Evolutionary conservation across 257 asterid species (phyloP), one percentile per base, ranked within the genome.

Genomic region (Asclepias syriaca): DNA sequence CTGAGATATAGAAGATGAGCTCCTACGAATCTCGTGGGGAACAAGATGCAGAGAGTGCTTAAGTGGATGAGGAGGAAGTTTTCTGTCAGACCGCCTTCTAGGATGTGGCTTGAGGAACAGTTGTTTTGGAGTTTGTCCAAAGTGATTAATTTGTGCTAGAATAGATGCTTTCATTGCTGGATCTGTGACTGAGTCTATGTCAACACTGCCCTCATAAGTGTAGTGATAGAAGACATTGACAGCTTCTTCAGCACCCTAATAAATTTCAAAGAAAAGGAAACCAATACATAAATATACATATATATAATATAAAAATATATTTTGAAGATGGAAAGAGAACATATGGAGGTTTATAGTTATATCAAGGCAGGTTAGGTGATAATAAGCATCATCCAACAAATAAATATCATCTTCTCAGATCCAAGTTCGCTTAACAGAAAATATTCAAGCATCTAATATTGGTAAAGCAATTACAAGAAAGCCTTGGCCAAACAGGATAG

Each of bases 81-180:
- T 89, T 78, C 96, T 77, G 60, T 95, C 97, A 56, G 89, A 77
- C 77, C 99, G 89, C 83, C 99, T 86, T 82, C 89, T 92, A 40
- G 84, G 97, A 66, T 95, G 99, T 72, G 99, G 90, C 74, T 95
- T 95, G 78, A 76, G 83, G 84, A 95, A 92, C 45, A 95, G 82
- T 43, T 95, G 99, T 79, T 95, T 95, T 46, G 99, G 99, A 45
- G 99, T 95, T 77, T 95, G 99, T 27, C 99, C 99, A 69, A 95
- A 95, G 90, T 95, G 98, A 77, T 95, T 95, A 59, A 95, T 95
- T 83, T 95, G 99, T 21, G 99, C 99, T 66, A 95, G 85, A 82
- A 95, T 95, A 29, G 99, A 95, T 64, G 99, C 99, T 81, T 95
- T 95, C 98, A 95, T 86, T 32, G 99, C 94, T 21, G 99, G 99